These are phyloP conservation scores for Fusarium sp. DNA, from an alignment of 2,329 filamentous ascomycete genomes.

Conservation along the genomic window DNA sequence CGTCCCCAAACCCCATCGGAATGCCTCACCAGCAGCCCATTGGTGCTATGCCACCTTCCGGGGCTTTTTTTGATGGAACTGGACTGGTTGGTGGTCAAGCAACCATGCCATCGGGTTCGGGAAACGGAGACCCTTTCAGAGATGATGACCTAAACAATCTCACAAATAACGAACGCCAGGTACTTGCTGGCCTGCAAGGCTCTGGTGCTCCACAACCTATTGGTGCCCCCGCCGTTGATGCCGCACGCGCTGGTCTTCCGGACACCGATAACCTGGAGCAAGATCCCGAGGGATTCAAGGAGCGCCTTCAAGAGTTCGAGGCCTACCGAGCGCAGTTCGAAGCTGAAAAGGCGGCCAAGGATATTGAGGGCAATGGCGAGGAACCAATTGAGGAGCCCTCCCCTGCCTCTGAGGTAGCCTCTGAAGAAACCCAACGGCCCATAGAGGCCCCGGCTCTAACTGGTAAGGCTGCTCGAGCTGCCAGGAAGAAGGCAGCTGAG, in stretches of 20 bases:
- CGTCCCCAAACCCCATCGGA: constrained; percentile 82
- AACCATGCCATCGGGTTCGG: constrained; percentile 39
- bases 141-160: constrained; percentile 81
- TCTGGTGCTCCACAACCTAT: constrained; percentile 50
- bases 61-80: constrained; percentile 74
- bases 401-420: constrained; percentile 8
- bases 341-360: constrained; percentile 53
- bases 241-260: constrained; percentile 58
- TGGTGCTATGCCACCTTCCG: constrained; percentile 66
- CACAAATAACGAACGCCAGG: constrained; percentile 61
- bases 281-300: constrained; percentile 69
- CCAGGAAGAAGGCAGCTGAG: constrained; percentile 48
- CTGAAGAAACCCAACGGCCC: constrained; percentile 20
- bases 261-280: constrained; percentile 59
- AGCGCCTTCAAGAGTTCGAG: constrained; percentile 85
- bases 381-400: constrained; percentile 22
- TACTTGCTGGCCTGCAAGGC: constrained; percentile 54
- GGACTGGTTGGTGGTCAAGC: constrained; percentile 49
- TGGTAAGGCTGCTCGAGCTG: constrained; percentile 40
- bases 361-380: constrained; percentile 50
- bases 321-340: constrained; percentile 79
- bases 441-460: constrained; percentile 23
- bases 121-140: constrained; percentile 63
- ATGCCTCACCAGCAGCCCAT: constrained; percentile 62
- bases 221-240: constrained; percentile 46